Evolutionary conservation across 345 rosid genomes (phyloP).

Genomic region (Acer negundo): DNA sequence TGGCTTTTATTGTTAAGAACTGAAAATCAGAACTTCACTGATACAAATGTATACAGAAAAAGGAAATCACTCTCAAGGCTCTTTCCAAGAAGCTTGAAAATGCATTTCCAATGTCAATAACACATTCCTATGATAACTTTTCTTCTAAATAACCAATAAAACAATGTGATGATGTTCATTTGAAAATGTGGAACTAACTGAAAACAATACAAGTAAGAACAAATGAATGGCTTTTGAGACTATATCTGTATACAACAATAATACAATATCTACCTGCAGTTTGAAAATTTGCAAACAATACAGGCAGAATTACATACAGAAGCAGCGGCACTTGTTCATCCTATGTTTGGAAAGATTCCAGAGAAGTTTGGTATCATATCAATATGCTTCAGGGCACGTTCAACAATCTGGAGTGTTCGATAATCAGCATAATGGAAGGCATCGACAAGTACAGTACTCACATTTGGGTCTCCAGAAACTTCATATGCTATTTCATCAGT

Average conservation of each 20-base stretch:
- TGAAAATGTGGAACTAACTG: conserved; percentile 13
- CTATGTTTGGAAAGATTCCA: conserved; percentile 72
- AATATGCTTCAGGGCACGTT: conserved; percentile 80
- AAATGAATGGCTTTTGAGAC: conserved; percentile 25
- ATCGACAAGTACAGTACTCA: conserved; percentile 84
- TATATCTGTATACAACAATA: conserved; percentile 31
- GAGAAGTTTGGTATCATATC: conserved; percentile 95
- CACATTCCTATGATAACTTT: not conserved
- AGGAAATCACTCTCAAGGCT: not conserved
- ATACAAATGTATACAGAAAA: not conserved
- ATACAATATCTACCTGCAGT: conserved; percentile 38
- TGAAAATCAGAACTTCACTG: not conserved
- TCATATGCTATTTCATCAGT: conserved; percentile 73
- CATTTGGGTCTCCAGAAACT: conserved; percentile 73
- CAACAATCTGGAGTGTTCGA: conserved; percentile 83
- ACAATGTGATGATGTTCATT: not conserved
- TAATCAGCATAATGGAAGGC: conserved; percentile 93
- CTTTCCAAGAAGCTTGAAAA: not conserved
- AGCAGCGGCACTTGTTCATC: conserved; percentile 27
- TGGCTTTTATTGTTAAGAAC: not conserved
- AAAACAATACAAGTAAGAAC: conserved; percentile 19
- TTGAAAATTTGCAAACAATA: conserved; percentile 12
- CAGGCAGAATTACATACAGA: conserved; percentile 27
- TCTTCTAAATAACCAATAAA: conserved; percentile 1
- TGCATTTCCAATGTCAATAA: not conserved